Evolutionary conservation across 306 rosid genomes (phyloP).

Genomic region (Trifolium pratense): DNA sequence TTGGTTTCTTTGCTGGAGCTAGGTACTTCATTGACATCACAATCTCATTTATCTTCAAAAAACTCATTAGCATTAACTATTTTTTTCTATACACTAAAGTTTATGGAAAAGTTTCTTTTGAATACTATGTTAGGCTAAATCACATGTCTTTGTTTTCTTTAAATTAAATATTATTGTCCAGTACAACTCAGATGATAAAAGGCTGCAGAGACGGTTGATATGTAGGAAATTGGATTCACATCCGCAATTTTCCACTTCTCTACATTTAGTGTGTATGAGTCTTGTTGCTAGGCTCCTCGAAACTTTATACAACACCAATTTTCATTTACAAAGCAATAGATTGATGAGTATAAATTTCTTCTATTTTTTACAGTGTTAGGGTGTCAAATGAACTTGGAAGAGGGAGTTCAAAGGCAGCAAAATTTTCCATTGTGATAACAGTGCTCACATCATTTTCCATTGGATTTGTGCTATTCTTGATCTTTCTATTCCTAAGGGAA

Average conservation of each 20-base stretch:
- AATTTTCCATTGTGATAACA: slow-evolving; percentile 49
- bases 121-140: background rate
- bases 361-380: slow-evolving; percentile 49
- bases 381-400: slow-evolving; percentile 70
- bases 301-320: too few species aligned
- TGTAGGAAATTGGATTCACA: too few species aligned
- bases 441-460: slow-evolving; percentile 51
- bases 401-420: slow-evolving; percentile 60
- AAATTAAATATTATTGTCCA: too few species aligned
- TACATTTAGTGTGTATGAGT: too few species aligned
- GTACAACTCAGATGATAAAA: too few species aligned
- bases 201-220: too few species aligned
- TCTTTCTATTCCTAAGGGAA: slow-evolving; percentile 51
- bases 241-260: too few species aligned
- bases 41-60: background rate
- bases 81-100: background rate
- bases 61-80: too few species aligned
- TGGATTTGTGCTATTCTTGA: slow-evolving; percentile 49
- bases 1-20: slow-evolving; percentile 66
- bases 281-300: too few species aligned
- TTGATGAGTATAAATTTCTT: background rate
- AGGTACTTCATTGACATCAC: slow-evolving; percentile 44
- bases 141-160: background rate
- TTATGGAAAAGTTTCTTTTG: background rate
- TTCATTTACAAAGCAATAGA: too few species aligned